These are phyloP conservation scores for Avena insularis DNA, from an alignment of 176 grass and related monocot species.

Conservation along the genomic window DNA sequence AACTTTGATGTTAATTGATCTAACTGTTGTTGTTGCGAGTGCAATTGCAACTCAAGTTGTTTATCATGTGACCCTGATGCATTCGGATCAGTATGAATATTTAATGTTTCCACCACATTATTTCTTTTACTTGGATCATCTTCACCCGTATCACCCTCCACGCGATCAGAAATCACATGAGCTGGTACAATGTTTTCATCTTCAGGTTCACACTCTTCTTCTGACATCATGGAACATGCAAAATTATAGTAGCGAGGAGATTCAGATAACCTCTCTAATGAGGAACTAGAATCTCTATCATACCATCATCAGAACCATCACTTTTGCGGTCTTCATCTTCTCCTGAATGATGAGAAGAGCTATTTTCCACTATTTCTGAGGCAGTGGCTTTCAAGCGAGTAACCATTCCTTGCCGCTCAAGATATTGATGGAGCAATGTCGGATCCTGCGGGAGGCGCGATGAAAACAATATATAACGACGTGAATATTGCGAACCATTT, in stretches of 20 bases:
- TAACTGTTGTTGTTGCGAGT: neutral
- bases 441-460: neutral
- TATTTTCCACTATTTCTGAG: neutral
- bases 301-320: neutral
- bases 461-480: neutral
- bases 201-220: neutral
- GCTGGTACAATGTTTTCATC: neutral
- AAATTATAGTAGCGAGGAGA: neutral
- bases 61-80: neutral
- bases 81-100: neutral
- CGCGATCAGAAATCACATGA: neutral
- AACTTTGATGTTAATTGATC: neutral
- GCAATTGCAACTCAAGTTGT: neutral
- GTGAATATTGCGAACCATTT: neutral
- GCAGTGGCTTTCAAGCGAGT: neutral
- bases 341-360: neutral
- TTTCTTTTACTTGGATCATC: neutral
- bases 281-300: neutral
- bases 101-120: neutral
- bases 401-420: neutral
- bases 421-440: neutral
- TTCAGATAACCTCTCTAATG: neutral
- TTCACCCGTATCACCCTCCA: neutral
- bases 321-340: no score
- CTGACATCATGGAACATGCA: neutral